Percentiles rank a stretch among this genome's conserved stretches.
phyloP scores from a whole-genome alignment of 257 asterid genomes.

The Solanum microdontum region DNA sequence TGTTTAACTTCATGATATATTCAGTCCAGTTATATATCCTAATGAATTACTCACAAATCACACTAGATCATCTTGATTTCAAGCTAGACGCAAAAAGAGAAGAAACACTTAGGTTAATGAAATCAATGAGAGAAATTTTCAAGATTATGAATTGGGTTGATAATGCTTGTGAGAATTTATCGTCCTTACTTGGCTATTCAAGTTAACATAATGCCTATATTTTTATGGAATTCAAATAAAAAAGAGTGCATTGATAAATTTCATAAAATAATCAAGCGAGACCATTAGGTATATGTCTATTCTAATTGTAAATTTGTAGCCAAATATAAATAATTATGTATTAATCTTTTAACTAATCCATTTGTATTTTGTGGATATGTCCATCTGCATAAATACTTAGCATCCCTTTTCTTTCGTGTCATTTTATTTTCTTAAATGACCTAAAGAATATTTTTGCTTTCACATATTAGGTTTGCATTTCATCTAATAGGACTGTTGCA shows the following conservation, averaged over 20 bases:
- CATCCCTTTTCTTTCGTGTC: too few relatives aligned
- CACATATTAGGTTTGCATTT: too few relatives aligned
- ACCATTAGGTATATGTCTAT: background rate
- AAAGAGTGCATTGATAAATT: background rate
- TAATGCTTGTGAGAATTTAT: too few relatives aligned
- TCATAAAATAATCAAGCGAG: background rate
- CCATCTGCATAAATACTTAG: too few relatives aligned
- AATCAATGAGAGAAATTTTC: background rate
- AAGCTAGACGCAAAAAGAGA: background rate
- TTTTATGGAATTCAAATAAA: background rate
- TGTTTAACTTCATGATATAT: background rate
- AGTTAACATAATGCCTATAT: background rate
- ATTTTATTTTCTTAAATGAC: too few relatives aligned
- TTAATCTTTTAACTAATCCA: too few relatives aligned
- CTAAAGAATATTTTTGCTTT: too few relatives aligned
- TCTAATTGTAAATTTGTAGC: too few relatives aligned
- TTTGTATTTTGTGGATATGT: too few relatives aligned
- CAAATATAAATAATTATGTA: too few relatives aligned
- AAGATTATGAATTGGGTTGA: background rate
- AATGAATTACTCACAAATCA: background rate
- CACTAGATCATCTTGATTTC: background rate
- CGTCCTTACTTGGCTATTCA: background rate
- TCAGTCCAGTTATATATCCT: background rate
- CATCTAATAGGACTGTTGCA: too few relatives aligned
- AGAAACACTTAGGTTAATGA: too few relatives aligned